Evolutionary conservation across 2,329 filamentous ascomycete species (phyloP), one percentile per base, ranked within the genome.

Genomic region (Helicocarpus griseus): DNA sequence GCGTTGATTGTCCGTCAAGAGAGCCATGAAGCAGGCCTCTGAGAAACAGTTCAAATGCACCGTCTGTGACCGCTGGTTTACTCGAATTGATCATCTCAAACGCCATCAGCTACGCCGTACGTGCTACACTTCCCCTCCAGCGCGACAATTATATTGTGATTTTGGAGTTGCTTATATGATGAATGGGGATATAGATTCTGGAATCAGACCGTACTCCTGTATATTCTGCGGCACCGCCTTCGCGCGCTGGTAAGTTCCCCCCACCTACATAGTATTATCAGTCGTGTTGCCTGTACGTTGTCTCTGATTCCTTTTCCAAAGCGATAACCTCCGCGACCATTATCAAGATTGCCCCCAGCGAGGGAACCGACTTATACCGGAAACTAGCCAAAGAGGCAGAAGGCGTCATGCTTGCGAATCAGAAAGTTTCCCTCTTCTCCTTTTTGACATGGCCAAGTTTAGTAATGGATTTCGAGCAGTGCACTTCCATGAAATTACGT

Each of bases 391-490:
- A 56, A 66, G 72, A 59, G 72, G 72, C 41, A 64, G 72, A 56
- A 61, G 71, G 31, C 69, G 70, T 48, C 72, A 74, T 69, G 72
- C 72, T 4, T 74, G 72, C 57, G 69, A 73, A 65, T 72, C 71
- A 31, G 72, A 69, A 61, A 58, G 65, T 62, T 19, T 47, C 29
- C 14, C 13, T 22, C 5, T 44, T 40, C 33, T n/a, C 13, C 14
- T 5, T 26, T 24, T 43, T 11, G 19, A 13, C 17, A 14, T 28
- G 5, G 9, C 39, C 11, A 13, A 29, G 13, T 33, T 50, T 50
- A 50, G 39, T 50, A 44, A 50, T 28, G 26, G 17, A 35, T 50
- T 21, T 36, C 31, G n/a, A 9, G 24, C 48, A 74, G 72, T 74
- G 72, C 55, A 74, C 70, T 14, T 63, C 68, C 21, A 73, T 73